These are phyloP conservation scores for Knoxia roxburghii DNA, from an alignment of 257 asterid species.

Conservation along the genomic window DNA sequence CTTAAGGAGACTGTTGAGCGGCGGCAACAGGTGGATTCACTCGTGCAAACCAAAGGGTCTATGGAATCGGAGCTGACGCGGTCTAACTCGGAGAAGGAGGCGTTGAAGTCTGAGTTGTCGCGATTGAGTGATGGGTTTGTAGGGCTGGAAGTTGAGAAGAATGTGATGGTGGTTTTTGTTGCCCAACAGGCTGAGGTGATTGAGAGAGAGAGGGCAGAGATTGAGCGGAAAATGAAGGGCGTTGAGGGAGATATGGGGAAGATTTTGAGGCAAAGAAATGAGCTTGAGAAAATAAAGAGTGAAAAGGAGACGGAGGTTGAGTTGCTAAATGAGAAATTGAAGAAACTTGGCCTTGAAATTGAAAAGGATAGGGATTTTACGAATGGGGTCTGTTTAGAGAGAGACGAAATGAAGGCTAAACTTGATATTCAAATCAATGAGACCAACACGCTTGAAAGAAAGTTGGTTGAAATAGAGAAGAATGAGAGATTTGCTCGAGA, in stretches of 20 bases:
- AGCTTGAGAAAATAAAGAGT: slow-evolving; percentile 21
- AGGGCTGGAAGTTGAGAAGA: slow-evolving; percentile 50
- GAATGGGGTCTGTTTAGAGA: slow-evolving; percentile 27
- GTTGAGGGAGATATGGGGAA: slow-evolving; percentile 39
- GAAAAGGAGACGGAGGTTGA: slow-evolving; percentile 40
- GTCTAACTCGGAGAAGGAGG: slow-evolving; percentile 42
- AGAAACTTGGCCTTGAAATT: slow-evolving; percentile 28
- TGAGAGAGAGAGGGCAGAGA: slow-evolving; percentile 23
- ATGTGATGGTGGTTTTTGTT: slow-evolving; percentile 43
- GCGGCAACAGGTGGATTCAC: slow-evolving; percentile 62
- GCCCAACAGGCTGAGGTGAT: slow-evolving; percentile 38
- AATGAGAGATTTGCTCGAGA: slow-evolving; percentile 24
- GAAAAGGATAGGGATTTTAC: slow-evolving; percentile 35
- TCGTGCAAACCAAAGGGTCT: slow-evolving; percentile 31
- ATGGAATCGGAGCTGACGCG: slow-evolving; percentile 47
- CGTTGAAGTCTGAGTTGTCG: slow-evolving; percentile 38
- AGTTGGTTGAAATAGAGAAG: slow-evolving; percentile 37
- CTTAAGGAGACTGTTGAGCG: slow-evolving; percentile 59
- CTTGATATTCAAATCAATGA: slow-evolving; percentile 36
- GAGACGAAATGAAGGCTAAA: slow-evolving; percentile 38
- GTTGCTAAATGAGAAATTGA: slow-evolving; percentile 32
- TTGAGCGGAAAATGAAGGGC: slow-evolving; percentile 27
- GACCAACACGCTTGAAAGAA: slow-evolving; percentile 25
- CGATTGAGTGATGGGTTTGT: slow-evolving; percentile 38
- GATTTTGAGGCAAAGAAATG: slow-evolving; percentile 32